A percentile compares a stretch with the other conserved stretches of the same genome.
Conservation (phyloP, 768 basidiomycete species). For the Collybia sordida region DNA sequence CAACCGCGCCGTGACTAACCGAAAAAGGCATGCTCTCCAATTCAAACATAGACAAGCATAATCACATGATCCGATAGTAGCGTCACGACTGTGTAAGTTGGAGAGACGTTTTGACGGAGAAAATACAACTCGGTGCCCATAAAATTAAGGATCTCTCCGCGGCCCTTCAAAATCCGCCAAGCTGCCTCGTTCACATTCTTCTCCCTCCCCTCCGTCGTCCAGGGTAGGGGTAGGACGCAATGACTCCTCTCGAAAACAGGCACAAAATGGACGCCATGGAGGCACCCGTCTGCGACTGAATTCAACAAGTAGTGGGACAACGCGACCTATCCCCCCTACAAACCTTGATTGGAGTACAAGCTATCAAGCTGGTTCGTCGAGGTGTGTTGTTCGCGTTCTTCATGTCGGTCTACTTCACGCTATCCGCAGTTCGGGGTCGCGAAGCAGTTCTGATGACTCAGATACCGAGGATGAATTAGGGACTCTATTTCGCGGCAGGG, state of each 20-base stretch:
- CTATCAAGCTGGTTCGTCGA: conserved; percentile 83
- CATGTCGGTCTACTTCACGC: conserved; percentile 1
- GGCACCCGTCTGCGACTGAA: conserved; percentile 28
- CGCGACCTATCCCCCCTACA: conserved; percentile 22
- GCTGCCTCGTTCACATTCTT: conserved; percentile 79
- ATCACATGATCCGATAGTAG: conserved; percentile 10
- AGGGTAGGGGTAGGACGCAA: conserved; percentile 51
- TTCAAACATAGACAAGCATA: conserved; percentile 11
- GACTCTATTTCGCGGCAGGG: conserved; percentile 42
- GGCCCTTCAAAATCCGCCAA: conserved; percentile 34
- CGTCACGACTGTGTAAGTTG: not conserved
- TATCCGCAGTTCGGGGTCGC: conserved; percentile 47
- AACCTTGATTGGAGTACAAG: conserved; percentile 79
- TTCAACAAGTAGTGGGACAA: conserved; percentile 23
- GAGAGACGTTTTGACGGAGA: not conserved
- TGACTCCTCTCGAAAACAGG: conserved; percentile 41
- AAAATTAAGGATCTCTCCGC: not conserved
- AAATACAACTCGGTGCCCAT: not conserved
- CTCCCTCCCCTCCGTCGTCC: conserved; percentile 69
- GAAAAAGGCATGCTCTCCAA: not conserved
- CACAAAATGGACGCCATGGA: conserved; percentile 26
- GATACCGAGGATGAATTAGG: conserved; percentile 56
- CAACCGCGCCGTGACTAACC: not conserved
- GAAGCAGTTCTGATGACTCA: conserved; percentile 50
- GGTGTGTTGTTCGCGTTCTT: conserved; percentile 39